A percentile compares a stretch with the other conserved stretches of the same genome.
Conservation (phyloP, 805 yeast species). For the Candida ficus region DNA sequence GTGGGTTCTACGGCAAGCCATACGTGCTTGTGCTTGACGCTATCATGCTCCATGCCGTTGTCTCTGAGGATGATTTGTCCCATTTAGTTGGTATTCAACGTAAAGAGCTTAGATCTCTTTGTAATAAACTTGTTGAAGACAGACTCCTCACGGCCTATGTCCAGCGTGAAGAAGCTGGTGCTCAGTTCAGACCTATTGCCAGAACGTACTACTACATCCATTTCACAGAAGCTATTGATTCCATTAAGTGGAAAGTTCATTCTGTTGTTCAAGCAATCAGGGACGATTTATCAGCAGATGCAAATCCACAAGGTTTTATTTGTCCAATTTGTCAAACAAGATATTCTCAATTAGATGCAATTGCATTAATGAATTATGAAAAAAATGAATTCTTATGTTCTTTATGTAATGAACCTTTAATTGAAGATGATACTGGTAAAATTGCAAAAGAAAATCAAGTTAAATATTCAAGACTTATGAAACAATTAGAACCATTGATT, state of each 20-base stretch:
- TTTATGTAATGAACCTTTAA: constrained; percentile 67
- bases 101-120: constrained; percentile 78
- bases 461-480: constrained; percentile 77
- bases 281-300: constrained; percentile 76
- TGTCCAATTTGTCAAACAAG: constrained; percentile 83
- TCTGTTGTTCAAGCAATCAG: constrained; percentile 72
- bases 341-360: constrained; percentile 83
- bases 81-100: constrained; percentile 77
- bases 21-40: constrained; percentile 85
- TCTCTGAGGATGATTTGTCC: constrained; percentile 87
- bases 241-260: constrained; percentile 95
- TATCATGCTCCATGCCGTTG: constrained; percentile 76
- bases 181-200: constrained; percentile 59
- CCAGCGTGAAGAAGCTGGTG: constrained; percentile 59
- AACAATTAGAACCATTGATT: constrained; percentile 83
- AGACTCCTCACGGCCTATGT: constrained; percentile 64
- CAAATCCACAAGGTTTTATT: constrained; percentile 90
- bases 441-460: constrained; percentile 79
- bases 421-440: constrained; percentile 85
- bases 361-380: constrained; percentile 74
- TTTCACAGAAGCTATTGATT: constrained; percentile 88
- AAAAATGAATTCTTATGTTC: constrained; percentile 79
- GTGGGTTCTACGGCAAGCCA: constrained; percentile 86
- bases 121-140: constrained; percentile 82
- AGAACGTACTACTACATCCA: constrained; percentile 85